These are phyloP conservation scores for Hypomontagnella monticulosa DNA, from an alignment of 495 filamentous ascomycete genomes.

Conservation along the genomic window DNA sequence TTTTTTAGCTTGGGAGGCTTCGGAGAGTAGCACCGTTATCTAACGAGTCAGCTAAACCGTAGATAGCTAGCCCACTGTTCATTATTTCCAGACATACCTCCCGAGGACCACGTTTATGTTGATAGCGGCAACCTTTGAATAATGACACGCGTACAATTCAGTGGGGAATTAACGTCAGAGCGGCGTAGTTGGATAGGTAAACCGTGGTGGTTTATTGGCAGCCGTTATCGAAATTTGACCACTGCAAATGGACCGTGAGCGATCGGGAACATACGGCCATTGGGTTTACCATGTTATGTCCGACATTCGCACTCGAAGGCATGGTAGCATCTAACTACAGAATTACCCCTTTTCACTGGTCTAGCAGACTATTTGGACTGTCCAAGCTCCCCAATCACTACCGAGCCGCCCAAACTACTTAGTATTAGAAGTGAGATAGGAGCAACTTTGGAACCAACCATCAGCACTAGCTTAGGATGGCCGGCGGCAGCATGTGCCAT, in stretches of 20 bases:
- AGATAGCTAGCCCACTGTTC: too few species aligned
- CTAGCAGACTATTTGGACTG: not conserved
- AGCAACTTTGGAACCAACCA: conserved; percentile 1
- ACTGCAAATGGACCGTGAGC: too few species aligned
- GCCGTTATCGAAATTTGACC: too few species aligned
- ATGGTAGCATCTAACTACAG: not conserved
- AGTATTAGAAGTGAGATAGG: not conserved
- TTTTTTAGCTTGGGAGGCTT: not conserved
- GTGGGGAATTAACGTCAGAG: too few species aligned
- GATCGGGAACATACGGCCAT: too few species aligned
- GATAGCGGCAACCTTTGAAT: not conserved
- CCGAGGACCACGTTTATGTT: not conserved
- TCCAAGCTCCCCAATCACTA: not conserved
- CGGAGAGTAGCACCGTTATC: not conserved
- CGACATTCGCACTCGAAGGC: too few species aligned
- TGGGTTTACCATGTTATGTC: too few species aligned
- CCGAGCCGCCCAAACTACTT: not conserved
- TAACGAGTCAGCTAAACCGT: too few species aligned
- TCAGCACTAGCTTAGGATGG: not conserved
- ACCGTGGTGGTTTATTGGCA: too few species aligned
- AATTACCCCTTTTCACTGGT: not conserved
- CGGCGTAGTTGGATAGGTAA: too few species aligned
- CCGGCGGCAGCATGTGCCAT: not conserved
- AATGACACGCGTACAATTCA: not conserved
- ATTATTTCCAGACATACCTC: not conserved